phyloP scores from a whole-genome alignment of 2,329 filamentous ascomycete genomes.

The Sphaceloma murrayae region DNA sequence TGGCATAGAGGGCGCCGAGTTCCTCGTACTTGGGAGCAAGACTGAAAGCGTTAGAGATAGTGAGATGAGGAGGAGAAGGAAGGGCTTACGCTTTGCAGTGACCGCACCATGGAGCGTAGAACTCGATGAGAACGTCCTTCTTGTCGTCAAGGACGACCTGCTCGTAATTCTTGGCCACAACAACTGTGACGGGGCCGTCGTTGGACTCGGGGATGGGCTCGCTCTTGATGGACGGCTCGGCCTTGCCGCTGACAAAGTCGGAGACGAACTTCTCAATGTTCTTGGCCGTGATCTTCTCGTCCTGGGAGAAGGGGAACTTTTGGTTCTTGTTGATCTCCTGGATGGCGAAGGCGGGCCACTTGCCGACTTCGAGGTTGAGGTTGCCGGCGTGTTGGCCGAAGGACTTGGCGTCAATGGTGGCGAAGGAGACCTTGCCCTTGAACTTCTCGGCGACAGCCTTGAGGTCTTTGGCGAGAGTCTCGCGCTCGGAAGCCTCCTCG shows the following conservation, averaged over 20 bases:
- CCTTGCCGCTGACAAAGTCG: constrained; percentile 74
- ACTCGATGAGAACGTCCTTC: constrained; percentile 96
- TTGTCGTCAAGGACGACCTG: constrained; percentile 82
- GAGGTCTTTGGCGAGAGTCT: constrained; percentile 62
- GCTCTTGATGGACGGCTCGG: constrained; percentile 95
- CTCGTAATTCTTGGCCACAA: constrained; percentile 92
- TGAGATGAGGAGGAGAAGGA: too few relatives aligned
- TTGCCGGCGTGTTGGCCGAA: constrained; percentile 94
- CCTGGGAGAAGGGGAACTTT: constrained; percentile 70
- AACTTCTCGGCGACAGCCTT: constrained; percentile 83
- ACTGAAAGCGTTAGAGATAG: constrained; percentile 28
- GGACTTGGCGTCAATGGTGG: constrained; percentile 87
- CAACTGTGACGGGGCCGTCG: constrained; percentile 74
- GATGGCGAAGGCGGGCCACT: constrained; percentile 96
- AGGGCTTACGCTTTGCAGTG: constrained; percentile 54
- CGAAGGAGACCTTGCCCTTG: constrained; percentile 94
- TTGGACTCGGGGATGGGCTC: constrained; percentile 92
- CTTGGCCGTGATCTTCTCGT: constrained; percentile 62
- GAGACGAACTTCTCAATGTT: constrained; percentile 74
- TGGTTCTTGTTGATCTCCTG: constrained; percentile 91
- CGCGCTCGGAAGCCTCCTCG: constrained; percentile 38
- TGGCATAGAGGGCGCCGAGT: constrained; percentile 48
- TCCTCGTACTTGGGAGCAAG: constrained; percentile 60
- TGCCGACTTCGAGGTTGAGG: constrained; percentile 90
- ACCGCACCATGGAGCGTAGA: constrained; percentile 83